Evolutionary conservation across 2,329 filamentous ascomycete species (phyloP), one percentile per base, ranked within the genome.

Genomic region (Trichoderma endophyticum): DNA sequence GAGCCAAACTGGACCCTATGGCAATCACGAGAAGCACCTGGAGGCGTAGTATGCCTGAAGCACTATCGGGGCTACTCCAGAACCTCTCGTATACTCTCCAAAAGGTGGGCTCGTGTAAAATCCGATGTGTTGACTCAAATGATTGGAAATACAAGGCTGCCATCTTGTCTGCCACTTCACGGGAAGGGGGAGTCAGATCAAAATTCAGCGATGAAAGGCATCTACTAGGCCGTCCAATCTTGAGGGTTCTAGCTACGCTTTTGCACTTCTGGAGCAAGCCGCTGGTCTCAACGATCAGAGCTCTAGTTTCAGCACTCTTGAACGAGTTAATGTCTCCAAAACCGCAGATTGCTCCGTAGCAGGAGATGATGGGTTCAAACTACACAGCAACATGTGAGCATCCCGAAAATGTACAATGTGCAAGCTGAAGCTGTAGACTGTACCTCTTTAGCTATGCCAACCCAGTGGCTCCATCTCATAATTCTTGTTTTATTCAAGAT

Each of bases 91-190:
- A 36, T 4, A 56, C 21, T 39, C 34, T 36, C 30, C 21, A 39
- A 18, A 66, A 39, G 14, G 26, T 66, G 8, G 21, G 88, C 1
- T 87, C 77, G 77, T 91, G 86, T 7, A 91, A 71, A 30, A 91
- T 83, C 4, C 89, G 84, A 73, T 87, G 84, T 11, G 87, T 84
- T 2, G 86, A 85, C 74, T 90, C 88, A 48, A 88, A 84, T 0
- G 86, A 86, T 62, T 86, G 81, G 28, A 91, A 79, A 79, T 90
- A 90, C 36, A 81, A 77, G 11, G 85, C 81, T 24, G 89, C 79
- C 2, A 90, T 82, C 68, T 83, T 78, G 72, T 89, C 87, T 0
- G 85, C 84, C 1, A 87, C 71, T 0, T 78, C 77, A 15, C 79
- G 78, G 0, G 77, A 67, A 1, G 79, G 82, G 0, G 14, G 21